phyloP scores from a whole-genome alignment of 306 rosid genomes.

The Cicer chorassanicum region DNA sequence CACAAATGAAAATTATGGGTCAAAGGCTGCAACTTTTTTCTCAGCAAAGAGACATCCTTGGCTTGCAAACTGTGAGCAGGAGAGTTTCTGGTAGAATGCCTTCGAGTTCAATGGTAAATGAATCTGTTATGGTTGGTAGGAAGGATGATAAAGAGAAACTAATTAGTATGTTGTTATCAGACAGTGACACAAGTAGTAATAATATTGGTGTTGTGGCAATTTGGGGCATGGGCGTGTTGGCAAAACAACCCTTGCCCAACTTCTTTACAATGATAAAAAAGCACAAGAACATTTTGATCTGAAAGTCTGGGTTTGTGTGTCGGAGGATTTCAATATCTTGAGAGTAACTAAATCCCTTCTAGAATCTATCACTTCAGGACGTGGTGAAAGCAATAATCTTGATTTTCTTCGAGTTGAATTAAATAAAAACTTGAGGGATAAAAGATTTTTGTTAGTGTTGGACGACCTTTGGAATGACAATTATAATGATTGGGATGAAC shows the following conservation, averaged over 20 bases:
- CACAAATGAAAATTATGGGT: slow-evolving; percentile 33
- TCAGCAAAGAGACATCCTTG: slow-evolving; percentile 43
- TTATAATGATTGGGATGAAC: slow-evolving; percentile 50
- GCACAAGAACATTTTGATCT: not conserved
- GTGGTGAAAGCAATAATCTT: not conserved
- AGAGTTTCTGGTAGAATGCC: slow-evolving; percentile 31
- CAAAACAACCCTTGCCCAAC: slow-evolving; percentile 11
- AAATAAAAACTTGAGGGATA: no score
- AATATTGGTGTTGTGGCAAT: not conserved
- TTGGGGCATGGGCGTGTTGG: not conserved
- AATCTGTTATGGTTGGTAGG: slow-evolving; percentile 38
- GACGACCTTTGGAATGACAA: slow-evolving; percentile 42
- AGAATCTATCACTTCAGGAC: not conserved
- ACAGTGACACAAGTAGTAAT: not conserved
- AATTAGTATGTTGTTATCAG: not conserved
- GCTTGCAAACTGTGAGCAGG: slow-evolving; percentile 38
- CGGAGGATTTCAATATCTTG: not conserved
- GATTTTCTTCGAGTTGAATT: not conserved
- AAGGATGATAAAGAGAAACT: slow-evolving; percentile 34
- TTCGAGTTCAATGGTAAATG: not conserved
- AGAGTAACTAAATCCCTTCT: not conserved
- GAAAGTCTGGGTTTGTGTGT: not conserved
- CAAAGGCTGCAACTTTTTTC: slow-evolving; percentile 42
- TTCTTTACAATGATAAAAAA: not conserved
- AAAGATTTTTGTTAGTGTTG: no score